Base-by-base conservation (phyloP, 1,284 basidiomycete genomes). In the Trichosporon asahii region DNA sequence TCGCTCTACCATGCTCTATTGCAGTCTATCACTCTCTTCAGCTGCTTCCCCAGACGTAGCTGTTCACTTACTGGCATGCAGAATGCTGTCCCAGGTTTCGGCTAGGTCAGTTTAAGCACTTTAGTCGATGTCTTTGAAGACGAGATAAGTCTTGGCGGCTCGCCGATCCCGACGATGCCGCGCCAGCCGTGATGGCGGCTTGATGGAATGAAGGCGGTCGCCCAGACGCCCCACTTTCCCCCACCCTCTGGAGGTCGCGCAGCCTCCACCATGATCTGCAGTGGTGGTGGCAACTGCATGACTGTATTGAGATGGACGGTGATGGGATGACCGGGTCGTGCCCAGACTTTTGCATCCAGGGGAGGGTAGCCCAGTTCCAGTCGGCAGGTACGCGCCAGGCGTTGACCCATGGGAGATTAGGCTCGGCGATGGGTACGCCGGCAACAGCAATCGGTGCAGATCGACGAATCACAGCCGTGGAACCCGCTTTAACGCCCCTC, bases 131-230 rank as follows among this genome's bases (percentile, higher is more conserved):
- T 61, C 53, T 8, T 14, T 9, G 29, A n/a, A 18, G 27, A 31
- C 7, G 7, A 31, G 57, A 11, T 27, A 61, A 23, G 57, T 61
- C 57, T 61, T 61, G 57, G 57, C 57, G 21, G 21, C 15, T 40
- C 64, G 64, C 37, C 64, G 64, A 65, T 44, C 35, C 64, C 64
- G 44, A 65, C 35, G 64, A 5, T 65, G 64, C 64, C 64, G 64
- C 64, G 64, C 35, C 35, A 27, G 64, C 35, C 37, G n/a, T 15
- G 64, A n/a, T 21, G 49, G 49, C 49, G 9, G 2, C 49, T 8
- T 53, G n/a, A 11, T 53, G 49, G 49, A 53, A 25, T 53, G 57
- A 15, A 61, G 27, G 55, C 27, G 18, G 23, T 29, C 27, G 31
- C 31, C 31, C 31, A 33, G 31, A 11, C 35, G 18, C 57, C 57